Base-by-base conservation (phyloP, 1,139 yeast species). In the Magnusiomyces paraingens region DNA sequence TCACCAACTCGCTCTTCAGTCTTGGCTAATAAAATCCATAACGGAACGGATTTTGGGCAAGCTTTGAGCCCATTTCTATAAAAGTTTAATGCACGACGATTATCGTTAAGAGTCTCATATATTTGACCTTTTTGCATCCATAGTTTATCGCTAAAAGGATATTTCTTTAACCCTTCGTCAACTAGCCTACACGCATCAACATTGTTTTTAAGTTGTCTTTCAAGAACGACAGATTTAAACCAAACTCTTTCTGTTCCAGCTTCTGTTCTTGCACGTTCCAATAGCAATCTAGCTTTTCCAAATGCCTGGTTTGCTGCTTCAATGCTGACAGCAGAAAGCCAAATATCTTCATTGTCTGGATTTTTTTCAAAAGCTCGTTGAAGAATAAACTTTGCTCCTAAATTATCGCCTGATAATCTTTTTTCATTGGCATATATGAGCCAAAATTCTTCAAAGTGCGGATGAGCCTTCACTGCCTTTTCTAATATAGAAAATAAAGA, bases 351-450 rank as follows among this genome's bases (percentile, higher is more conserved):
- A 56, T 73, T 75, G 0, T 70, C 60, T 0, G 83, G 79, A 26
- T 73, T 66, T 12, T 64, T 56, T 3, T 71, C 63, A 47, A 79
- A 66, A 0, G 86, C 86, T 11, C 73, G 67, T 2, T 70, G 64
- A 5, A 89, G 69, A 1, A 87, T 77, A 0, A 65, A 62, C 54
- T 84, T 72, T 0, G 96, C 87, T 1, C 73, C 75, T 0, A 63
- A 67, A 1, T 77, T 63, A 61, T 86, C 82, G 1, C 74, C 70
- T 1, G 72, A 53, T 26, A 71, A 70, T 83, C 89, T 81, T 55
- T 76, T 73, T 61, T 86, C 94, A 58, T 83, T 83, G 0, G 95
- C 86, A 64, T 80, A 87, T 82, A 84, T 79, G 53, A 89, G 68
- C 70, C 82, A 76, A 53, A 89, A 74, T 3, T 78, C 63, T 36